Base-by-base conservation (phyloP, 164 flowering plant species). In the Kalanchoe fedtschenkoi region DNA sequence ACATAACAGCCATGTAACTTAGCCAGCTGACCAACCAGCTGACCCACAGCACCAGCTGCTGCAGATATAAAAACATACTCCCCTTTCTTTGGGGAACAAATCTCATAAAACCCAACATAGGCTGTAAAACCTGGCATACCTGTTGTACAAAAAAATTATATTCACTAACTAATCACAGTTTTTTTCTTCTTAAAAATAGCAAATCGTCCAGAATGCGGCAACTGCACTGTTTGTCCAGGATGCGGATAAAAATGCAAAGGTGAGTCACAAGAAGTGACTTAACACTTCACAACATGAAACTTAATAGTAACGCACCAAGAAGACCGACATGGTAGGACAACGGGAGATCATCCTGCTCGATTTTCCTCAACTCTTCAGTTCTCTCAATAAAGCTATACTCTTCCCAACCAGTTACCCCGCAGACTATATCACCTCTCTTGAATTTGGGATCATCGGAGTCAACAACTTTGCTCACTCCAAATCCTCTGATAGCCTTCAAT, bases 111-210 rank as follows among this genome's bases (percentile, higher is more conserved):
- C 47, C 95, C 95, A 57, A 74, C 85, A 81, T 85, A 88, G 34
- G 95, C 87, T 21, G 95, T 83, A 70, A 85, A 78, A n/a, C 95
- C 95, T 2, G 95, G 80, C 88, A 85, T 85, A 30, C 87, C 89
- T 84, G 76, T 9, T 17, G 37, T 57, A 7, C 62, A 34, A 37
- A 63, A 34, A 58, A n/a, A 19, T 29, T 2, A 19, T n/a, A n/a
- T n/a, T n/a, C n/a, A n/a, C n/a, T n/a, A n/a, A n/a, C n/a, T n/a
- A n/a, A n/a, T n/a, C n/a, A n/a, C n/a, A n/a, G n/a, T n/a, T n/a
- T n/a, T n/a, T n/a, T n/a, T n/a, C n/a, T n/a, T n/a, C n/a, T n/a
- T n/a, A n/a, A n/a, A n/a, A n/a, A n/a, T n/a, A n/a, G n/a, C n/a
- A n/a, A n/a, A n/a, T n/a, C n/a, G n/a, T n/a, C n/a, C n/a, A n/a